phyloP scores from a whole-genome alignment of 257 asterid genomes.

The Fraxinus anomala region DNA sequence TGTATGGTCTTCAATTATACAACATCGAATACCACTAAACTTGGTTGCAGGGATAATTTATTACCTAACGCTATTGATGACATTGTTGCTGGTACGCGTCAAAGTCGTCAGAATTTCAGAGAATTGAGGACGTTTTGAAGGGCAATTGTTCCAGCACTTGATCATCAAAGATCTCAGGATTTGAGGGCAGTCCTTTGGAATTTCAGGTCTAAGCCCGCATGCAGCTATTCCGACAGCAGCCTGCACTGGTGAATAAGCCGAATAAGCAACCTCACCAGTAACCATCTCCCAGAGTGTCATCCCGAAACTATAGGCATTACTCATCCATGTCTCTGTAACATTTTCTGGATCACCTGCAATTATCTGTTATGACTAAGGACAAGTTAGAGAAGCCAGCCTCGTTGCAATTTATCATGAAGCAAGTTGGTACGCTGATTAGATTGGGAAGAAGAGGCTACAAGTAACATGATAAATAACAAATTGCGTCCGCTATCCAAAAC shows the following conservation, averaged over 20 bases:
- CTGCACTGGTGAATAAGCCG: constrained; percentile 95
- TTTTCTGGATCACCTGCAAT: constrained; percentile 96
- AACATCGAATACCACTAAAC: constrained; percentile 24
- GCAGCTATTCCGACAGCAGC: constrained; percentile 99
- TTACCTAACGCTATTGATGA: constrained; percentile 47
- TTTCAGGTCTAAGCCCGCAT: constrained; percentile 94
- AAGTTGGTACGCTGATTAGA: background rate
- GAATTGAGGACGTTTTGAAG: constrained; percentile 87
- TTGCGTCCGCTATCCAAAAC: background rate
- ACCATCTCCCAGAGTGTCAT: constrained; percentile 95
- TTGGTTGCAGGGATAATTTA: constrained; percentile 24
- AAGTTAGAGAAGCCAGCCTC: constrained; percentile 19
- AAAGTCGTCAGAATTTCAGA: constrained; percentile 65
- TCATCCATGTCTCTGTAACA: constrained; percentile 93
- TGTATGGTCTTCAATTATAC: constrained; percentile 19
- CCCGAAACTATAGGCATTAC: constrained; percentile 89
- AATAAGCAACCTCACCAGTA: constrained; percentile 84
- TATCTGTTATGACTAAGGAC: constrained; percentile 48
- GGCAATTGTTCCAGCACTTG: constrained; percentile 87
- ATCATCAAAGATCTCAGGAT: constrained; percentile 67
- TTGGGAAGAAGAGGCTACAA: background rate
- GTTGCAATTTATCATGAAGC: background rate
- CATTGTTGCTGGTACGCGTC: constrained; percentile 45
- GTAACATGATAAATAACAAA: background rate
- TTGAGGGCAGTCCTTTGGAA: constrained; percentile 83